Base-by-base conservation (phyloP, 495 filamentous ascomycete genomes). In the Hypoxylon fragiforme region DNA sequence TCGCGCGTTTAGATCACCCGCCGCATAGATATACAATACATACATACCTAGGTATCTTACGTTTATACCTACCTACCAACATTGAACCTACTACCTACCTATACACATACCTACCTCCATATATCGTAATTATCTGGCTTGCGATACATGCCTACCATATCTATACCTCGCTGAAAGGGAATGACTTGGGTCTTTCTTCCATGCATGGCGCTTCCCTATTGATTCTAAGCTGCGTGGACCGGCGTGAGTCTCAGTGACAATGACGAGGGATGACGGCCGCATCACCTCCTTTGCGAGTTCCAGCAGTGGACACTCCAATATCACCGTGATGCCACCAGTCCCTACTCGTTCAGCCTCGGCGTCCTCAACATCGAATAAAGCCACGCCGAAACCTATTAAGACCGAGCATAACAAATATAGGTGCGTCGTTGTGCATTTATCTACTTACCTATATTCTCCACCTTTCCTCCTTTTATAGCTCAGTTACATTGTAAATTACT, bases 251-350 rank as follows among this genome's bases (percentile, higher is more conserved):
- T 28, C 24, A 66, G 70, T 70, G 74, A 80, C 70, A 65, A 85
- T 86, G 83, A 79, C 80, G 64, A 77, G 78, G 66, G 75, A 80
- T 69, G 80, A 84, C 63, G 74, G 74, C 58, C 78, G 82, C 64
- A 78, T 82, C 76, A 83, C 80, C 73, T 84, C 84, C 60, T 76
- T 74, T 65, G 81, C 81, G 71, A 82, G 81, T 77, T 79, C 82
- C 37, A 78, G 77, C 70, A 83, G 80, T 68, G 80, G 75, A 63
- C 74, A 77, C 44, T 85, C 82, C 44, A 79, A 66, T 63, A 76
- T 81, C 51, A 87, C 84, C 41, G 70, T 83, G 51, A 81, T 76
- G 64, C 76, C 74, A 60, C 70, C 65, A 62, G 70, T 62, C 55
- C 66, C 81, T 43, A 80, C 70, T 70, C 77, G 77, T 32, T 68